Conservation (phyloP, 2,329 filamentous ascomycete genomes). For the Fusarium ramigenum region DNA sequence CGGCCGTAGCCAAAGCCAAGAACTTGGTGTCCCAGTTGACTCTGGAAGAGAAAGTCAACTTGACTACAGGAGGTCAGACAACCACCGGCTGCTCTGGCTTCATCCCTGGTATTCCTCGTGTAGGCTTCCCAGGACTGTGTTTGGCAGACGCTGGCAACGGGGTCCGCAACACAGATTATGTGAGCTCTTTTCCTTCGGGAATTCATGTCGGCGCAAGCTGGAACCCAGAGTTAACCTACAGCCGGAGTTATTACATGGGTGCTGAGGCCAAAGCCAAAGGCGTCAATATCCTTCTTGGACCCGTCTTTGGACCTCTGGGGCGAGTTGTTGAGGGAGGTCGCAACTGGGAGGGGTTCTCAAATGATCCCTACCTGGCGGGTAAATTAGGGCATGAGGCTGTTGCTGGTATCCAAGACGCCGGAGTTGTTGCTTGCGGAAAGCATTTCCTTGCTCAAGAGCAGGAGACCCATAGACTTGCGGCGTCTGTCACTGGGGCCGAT, state of each 20-base stretch:
- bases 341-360: constrained; percentile 13
- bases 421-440: constrained; percentile 11
- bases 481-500: not conserved
- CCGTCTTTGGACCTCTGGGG: not conserved
- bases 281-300: not conserved
- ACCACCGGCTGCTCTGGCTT: constrained; percentile 6
- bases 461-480: not conserved
- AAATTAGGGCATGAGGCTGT: not conserved
- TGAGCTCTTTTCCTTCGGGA: constrained; percentile 5
- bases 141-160: constrained; percentile 8
- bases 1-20: not conserved
- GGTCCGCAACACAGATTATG: constrained; percentile 8
- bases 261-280: constrained; percentile 9
- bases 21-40: not conserved
- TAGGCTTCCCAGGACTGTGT: constrained; percentile 1
- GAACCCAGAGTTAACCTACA: constrained; percentile 13
- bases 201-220: constrained; percentile 19
- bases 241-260: constrained; percentile 12
- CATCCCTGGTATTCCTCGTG: not conserved
- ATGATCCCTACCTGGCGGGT: constrained; percentile 13
- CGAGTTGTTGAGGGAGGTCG: constrained; percentile 1
- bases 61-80: constrained; percentile 4
- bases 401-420: constrained; percentile 7
- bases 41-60: constrained; percentile 21
- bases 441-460: constrained; percentile 17